phyloP scores from a whole-genome alignment of 495 filamentous ascomycete genomes.

The Hypoxylon fragiforme region DNA sequence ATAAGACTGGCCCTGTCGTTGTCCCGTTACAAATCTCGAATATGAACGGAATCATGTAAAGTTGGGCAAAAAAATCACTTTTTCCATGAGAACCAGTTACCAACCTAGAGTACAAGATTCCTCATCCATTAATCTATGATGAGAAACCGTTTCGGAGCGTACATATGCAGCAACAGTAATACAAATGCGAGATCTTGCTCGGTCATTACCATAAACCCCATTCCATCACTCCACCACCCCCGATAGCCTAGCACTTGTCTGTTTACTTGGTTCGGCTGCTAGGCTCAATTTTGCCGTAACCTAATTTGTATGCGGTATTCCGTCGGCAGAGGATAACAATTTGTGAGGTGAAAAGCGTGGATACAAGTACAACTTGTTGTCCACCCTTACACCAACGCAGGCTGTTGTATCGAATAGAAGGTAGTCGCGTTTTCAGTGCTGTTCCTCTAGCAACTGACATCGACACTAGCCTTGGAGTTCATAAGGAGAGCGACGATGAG shows the following conservation, averaged over 20 bases:
- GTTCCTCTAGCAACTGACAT: slow-evolving; percentile 45
- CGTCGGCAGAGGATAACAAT: slow-evolving; percentile 4
- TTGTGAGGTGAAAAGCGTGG: slow-evolving; percentile 9
- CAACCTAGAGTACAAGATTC: slow-evolving; percentile 51
- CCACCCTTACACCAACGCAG: slow-evolving; percentile 14
- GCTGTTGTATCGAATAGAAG: slow-evolving; percentile 14
- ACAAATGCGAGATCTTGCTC: slow-evolving; percentile 44
- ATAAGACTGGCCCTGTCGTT: background rate
- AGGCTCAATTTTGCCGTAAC: slow-evolving; percentile 22
- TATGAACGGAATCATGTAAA: slow-evolving; percentile 8
- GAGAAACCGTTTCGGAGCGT: slow-evolving; percentile 40
- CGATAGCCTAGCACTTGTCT: slow-evolving; percentile 33
- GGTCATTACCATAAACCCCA: slow-evolving; percentile 48
- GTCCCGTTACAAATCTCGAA: background rate
- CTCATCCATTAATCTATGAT: slow-evolving; percentile 48
- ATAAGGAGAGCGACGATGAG: slow-evolving; percentile 98
- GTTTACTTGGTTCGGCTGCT: slow-evolving; percentile 33
- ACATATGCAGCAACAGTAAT: slow-evolving; percentile 45
- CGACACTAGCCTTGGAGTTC: slow-evolving; percentile 80
- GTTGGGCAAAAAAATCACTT: slow-evolving; percentile 9
- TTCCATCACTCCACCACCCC: slow-evolving; percentile 33
- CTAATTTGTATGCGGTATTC: slow-evolving; percentile 19
- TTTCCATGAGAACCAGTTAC: slow-evolving; percentile 37
- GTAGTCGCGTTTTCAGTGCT: background rate
- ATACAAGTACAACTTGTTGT: slow-evolving; percentile 31